These are phyloP conservation scores for Adansonia rubrostipa DNA, from an alignment of 441 rosid species.

Conservation along the genomic window DNA sequence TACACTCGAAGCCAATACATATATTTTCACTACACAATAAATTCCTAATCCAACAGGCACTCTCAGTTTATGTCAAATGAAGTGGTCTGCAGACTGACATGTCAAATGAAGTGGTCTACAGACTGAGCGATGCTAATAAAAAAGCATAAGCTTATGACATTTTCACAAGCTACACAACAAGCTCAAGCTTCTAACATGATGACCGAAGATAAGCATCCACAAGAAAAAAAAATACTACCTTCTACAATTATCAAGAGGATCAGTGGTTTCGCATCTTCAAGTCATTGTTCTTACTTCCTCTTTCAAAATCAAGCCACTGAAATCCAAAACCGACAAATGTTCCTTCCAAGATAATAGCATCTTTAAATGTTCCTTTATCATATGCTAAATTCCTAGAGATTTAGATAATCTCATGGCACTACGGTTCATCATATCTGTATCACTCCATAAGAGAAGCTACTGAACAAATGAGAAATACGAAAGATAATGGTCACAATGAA, in stretches of 20 bases:
- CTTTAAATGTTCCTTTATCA: neutral
- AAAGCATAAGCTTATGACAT: neutral
- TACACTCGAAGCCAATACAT: too few relatives aligned
- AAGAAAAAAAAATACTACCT: neutral
- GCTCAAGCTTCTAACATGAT: neutral
- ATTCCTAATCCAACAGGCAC: neutral
- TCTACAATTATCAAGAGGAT: neutral
- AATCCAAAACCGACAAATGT: neutral
- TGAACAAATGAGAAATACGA: neutral
- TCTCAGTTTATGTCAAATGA: neutral
- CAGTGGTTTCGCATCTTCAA: neutral
- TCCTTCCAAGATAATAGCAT: neutral
- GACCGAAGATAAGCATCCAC: neutral
- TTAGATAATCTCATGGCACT: neutral
- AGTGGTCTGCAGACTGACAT: neutral
- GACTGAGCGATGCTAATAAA: neutral
- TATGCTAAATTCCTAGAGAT: neutral
- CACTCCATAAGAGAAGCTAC: neutral
- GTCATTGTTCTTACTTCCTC: neutral
- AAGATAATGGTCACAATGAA: neutral
- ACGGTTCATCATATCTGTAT: neutral
- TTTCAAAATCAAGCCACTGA: neutral
- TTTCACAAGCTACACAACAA: slow-evolving; percentile 5
- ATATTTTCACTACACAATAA: neutral
- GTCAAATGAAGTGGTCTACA: neutral